Evolutionary conservation across 768 basidiomycete species (phyloP).

Genomic region (Boletus coccyginus): DNA sequence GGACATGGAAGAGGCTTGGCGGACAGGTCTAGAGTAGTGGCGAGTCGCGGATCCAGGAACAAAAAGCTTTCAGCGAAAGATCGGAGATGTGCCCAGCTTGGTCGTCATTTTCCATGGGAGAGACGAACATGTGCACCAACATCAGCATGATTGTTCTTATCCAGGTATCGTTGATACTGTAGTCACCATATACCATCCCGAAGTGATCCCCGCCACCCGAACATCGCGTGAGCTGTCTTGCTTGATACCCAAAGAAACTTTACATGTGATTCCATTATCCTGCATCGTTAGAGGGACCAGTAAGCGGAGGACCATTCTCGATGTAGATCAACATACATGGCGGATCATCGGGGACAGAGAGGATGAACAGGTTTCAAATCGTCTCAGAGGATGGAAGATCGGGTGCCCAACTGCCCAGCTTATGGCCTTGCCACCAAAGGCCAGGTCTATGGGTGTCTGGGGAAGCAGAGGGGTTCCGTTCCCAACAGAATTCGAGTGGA

Average conservation of each 20-base stretch:
- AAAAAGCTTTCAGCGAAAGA: too few relatives aligned
- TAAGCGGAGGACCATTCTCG: background rate
- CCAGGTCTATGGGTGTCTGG: constrained; percentile 28
- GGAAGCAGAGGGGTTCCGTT: constrained; percentile 7
- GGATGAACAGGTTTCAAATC: background rate
- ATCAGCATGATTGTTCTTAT: too few relatives aligned
- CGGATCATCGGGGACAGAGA: too few relatives aligned
- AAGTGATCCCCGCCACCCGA: background rate
- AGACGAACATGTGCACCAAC: too few relatives aligned
- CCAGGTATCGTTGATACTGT: background rate
- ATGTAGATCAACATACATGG: background rate
- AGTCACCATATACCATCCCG: background rate
- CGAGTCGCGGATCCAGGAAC: too few relatives aligned
- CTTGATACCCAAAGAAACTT: background rate
- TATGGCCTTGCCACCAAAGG: constrained; percentile 38
- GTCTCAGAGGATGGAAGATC: background rate
- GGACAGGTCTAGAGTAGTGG: too few relatives aligned
- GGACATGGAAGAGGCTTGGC: too few relatives aligned
- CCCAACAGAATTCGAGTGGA: constrained; percentile 25
- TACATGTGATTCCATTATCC: background rate
- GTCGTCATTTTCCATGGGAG: too few relatives aligned
- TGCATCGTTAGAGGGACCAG: background rate
- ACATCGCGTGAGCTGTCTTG: background rate
- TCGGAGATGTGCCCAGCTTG: too few relatives aligned
- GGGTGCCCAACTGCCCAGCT: constrained; percentile 21